Base-by-base conservation (phyloP, 2,329 filamentous ascomycete species). In the Fonsecaea pedrosoi region DNA sequence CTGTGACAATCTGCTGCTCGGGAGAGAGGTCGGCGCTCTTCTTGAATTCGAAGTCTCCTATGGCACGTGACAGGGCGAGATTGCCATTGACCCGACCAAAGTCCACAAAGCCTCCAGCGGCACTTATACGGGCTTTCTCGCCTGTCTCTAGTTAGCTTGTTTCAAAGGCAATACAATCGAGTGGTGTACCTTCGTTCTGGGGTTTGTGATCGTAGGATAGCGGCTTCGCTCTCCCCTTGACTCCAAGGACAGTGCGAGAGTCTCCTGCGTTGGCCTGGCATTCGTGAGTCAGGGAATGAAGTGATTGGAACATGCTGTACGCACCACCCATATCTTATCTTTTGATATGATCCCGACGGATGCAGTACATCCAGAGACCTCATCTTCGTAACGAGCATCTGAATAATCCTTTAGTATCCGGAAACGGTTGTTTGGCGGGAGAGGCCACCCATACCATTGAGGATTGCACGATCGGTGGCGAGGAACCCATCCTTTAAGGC, bases 31-130 rank as follows among this genome's bases (percentile, higher is more conserved):
- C 94, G 73, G 94, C 92, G 79, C 93, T 97, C 86, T 98, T 98
- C 87, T 99, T 99, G 87, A 99, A 99, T 79, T 99, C 95, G 77
- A 99, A 99, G 80, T 99, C 95, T 74, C 95, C 95, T 79, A 99
- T 97, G 74, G 95, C 95, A 79, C 95, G 91, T 69, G 95, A 99
- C 69, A 99, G 85, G 55, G 95, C 95, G 54, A 99, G 88, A 80
- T 99, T 99, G 78, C 95, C 95, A 79, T 99, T 99, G 74, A 99
- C 95, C 77, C 95, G 92, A 71, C 95, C 95, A 78, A 98, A 99
- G 80, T 99, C 95, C 77, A 99, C 95, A 74, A 98, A 98, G 58
- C 95, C 95, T 78, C 95, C 95, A 54, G 95, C 95, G 65, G 94
- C 94, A 75, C 89, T 94, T 76, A 99, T 99, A 76, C 95, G 89